phyloP scores from a whole-genome alignment of 169 alveolate species.

The Plasmodium blacklocki region DNA sequence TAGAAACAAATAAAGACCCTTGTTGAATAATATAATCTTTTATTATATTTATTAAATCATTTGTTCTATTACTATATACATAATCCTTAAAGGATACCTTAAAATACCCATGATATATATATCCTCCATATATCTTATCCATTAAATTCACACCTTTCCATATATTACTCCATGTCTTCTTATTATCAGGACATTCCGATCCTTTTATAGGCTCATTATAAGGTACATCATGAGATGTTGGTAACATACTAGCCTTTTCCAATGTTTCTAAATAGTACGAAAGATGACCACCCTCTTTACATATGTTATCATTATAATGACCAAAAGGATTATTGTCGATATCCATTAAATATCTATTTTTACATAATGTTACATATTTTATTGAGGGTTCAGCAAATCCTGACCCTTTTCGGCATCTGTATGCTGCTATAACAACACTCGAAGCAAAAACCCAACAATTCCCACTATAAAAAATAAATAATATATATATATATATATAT shows the following conservation, averaged over 20 bases:
- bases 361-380: constrained; percentile 60
- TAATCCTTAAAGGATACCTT: constrained; percentile 54
- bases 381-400: constrained; percentile 70
- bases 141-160: constrained; percentile 34
- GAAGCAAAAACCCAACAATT: constrained; percentile 75
- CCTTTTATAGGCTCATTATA: constrained; percentile 59
- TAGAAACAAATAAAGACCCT: constrained; percentile 73
- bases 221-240: constrained; percentile 63
- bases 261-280: constrained; percentile 25
- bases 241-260: constrained; percentile 8
- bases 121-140: constrained; percentile 27
- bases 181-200: constrained; percentile 30
- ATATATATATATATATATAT: neutral
- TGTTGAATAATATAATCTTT: constrained; percentile 76
- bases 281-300: constrained; percentile 65
- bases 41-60: constrained; percentile 56
- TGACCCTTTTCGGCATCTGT: constrained; percentile 46
- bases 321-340: neutral
- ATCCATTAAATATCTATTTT: constrained; percentile 1
- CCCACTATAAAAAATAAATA: constrained; percentile 14
- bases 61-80: constrained; percentile 10
- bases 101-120: constrained; percentile 34
- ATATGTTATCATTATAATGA: constrained; percentile 55
- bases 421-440: constrained; percentile 32
- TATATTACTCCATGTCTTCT: constrained; percentile 28